These are phyloP conservation scores for Closterium sp. DNA, from an alignment of 139 green algal genomes.

Conservation along the genomic window DNA sequence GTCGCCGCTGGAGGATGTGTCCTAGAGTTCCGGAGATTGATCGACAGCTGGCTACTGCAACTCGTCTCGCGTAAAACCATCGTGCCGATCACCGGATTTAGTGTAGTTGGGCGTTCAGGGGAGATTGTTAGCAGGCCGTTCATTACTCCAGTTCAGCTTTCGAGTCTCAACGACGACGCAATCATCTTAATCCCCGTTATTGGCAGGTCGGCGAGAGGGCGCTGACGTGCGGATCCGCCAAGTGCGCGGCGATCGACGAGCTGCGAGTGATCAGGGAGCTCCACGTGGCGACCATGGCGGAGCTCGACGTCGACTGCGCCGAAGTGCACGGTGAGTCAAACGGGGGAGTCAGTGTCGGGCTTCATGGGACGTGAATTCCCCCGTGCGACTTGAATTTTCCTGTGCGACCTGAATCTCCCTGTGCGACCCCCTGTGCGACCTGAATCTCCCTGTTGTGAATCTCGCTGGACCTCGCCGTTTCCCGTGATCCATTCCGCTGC, in stretches of 20 bases:
- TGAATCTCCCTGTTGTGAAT: too few relatives aligned
- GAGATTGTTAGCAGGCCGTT: too few relatives aligned
- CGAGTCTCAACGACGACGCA: not conserved
- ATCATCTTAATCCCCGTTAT: not conserved
- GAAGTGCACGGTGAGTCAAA: not conserved
- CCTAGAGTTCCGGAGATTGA: not conserved
- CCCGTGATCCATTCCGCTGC: too few relatives aligned
- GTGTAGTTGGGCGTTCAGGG: too few relatives aligned
- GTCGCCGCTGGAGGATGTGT: not conserved
- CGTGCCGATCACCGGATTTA: too few relatives aligned
- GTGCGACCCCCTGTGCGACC: too few relatives aligned
- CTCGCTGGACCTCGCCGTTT: too few relatives aligned
- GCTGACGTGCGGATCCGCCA: conserved; percentile 52
- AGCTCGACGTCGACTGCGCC: not conserved
- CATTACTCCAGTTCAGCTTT: not conserved
- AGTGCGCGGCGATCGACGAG: conserved; percentile 25
- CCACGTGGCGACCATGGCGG: conserved; percentile 7
- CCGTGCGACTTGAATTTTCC: not conserved
- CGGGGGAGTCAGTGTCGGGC: too few relatives aligned
- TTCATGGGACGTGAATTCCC: too few relatives aligned
- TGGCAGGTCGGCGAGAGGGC: conserved; percentile 63
- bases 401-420: too few relatives aligned
- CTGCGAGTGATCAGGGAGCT: conserved; percentile 43
- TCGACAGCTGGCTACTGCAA: too few relatives aligned
- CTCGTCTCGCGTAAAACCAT: too few relatives aligned